Base-by-base conservation (phyloP, 176 grass and related monocot species). In the Canna indica region DNA sequence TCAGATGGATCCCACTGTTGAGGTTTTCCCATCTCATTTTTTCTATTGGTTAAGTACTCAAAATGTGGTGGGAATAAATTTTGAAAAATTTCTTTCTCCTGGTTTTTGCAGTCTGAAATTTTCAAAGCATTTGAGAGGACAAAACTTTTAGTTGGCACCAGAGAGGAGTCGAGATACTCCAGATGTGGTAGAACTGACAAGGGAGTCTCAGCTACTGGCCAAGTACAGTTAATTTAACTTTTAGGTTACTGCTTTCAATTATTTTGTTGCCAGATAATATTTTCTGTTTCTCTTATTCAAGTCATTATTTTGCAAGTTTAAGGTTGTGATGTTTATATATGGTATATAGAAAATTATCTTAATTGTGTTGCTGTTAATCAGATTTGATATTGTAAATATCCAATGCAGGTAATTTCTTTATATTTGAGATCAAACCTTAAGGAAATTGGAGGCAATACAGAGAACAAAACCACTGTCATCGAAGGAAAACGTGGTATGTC, bases 101-200 rank as follows among this genome's bases (percentile, higher is more conserved):
- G 50, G 29, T 85, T 31, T 68, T 77, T 41, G 61, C 75, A 96
- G 93, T 88, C 88, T 62, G 88, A 96, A 68, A 83, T 96, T 65
- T 91, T 96, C 73, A 96, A 91, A 85, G 88, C 88, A 85, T 64
- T 96, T 69, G 86, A 91, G 76, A 87, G 86, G 88, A 90, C 88
- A 75, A 96, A 84, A 39, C 75, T 96, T 75, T 71, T 91, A 73
- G 77, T 91, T 70, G 86, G 50, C 59, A 77, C 20, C 64, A 96
- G 76, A 71, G 74, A 96, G 68, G 86, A 89, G 61, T 81, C 71
- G 17, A 80, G 66, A 73, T 96, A 96, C 71, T 91, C 85, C 9
- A 91, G 93, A 74, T 96, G 93, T 81, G 93, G 93, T 73, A 96
- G 93, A 84, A 96, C 93, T 29, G 93, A 96, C 71, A 91, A 86